Conservation (phyloP, 164 flowering plant genomes). For the Malania oleifera region DNA sequence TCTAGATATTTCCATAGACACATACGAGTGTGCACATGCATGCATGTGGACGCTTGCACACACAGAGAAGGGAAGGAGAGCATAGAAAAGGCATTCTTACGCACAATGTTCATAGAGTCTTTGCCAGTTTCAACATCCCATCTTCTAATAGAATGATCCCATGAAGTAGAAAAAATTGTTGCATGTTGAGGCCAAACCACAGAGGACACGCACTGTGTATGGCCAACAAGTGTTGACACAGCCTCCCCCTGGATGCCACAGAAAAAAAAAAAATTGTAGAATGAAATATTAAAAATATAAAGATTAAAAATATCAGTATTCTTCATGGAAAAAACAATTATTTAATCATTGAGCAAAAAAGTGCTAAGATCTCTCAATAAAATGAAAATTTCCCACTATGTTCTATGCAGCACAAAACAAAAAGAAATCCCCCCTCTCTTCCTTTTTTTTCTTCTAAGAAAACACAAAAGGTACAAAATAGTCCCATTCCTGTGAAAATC, state of each 20-base stretch:
- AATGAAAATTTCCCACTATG: too few species aligned
- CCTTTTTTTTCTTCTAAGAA: too few species aligned
- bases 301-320: not conserved
- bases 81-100: not conserved
- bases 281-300: not conserved
- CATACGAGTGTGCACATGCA: too few species aligned
- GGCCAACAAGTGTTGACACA: constrained; percentile 72
- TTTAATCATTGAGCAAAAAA: too few species aligned
- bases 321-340: not conserved
- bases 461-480: too few species aligned
- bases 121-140: constrained; percentile 93
- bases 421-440: too few species aligned
- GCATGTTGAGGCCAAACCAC: constrained; percentile 70
- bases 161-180: constrained; percentile 80
- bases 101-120: constrained; percentile 58
- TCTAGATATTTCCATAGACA: too few species aligned
- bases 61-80: not conserved
- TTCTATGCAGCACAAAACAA: too few species aligned
- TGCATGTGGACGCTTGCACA: too few species aligned
- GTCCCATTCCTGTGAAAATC: too few species aligned
- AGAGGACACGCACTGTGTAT: constrained; percentile 82
- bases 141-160: constrained; percentile 87
- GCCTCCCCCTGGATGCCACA: constrained; percentile 57
- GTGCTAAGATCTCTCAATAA: too few species aligned
- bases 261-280: not conserved